A percentile compares a stretch with the other conserved stretches of the same genome.
phyloP scores from a whole-genome alignment of 1,139 yeast species.

The Candida labiduridarum region DNA sequence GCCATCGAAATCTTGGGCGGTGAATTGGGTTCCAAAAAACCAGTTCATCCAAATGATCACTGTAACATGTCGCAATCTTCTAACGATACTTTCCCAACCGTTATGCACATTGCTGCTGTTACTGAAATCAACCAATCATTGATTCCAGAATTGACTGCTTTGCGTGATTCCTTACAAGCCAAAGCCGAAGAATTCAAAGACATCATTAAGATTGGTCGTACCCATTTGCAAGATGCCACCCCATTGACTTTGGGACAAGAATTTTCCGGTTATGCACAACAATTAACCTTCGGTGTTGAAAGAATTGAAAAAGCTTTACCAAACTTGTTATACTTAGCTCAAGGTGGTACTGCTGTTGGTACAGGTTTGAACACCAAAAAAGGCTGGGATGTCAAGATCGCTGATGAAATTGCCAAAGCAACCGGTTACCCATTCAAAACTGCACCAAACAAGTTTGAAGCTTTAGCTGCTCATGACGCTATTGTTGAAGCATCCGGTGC shows the following conservation, averaged over 20 bases:
- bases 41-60: slow-evolving; percentile 98
- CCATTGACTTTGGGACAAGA: slow-evolving; percentile 98
- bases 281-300: slow-evolving; percentile 84
- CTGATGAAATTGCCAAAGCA: slow-evolving; percentile 73
- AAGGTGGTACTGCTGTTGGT: slow-evolving; percentile 99
- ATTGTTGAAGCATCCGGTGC: slow-evolving; percentile 98
- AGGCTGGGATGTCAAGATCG: slow-evolving; percentile 86
- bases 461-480: slow-evolving; percentile 98
- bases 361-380: slow-evolving; percentile 93
- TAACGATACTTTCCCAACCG: slow-evolving; percentile 98
- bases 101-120: slow-evolving; percentile 99
- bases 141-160: slow-evolving; percentile 75
- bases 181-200: slow-evolving; percentile 82
- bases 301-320: slow-evolving; percentile 80
- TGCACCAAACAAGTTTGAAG: slow-evolving; percentile 98
- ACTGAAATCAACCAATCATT: slow-evolving; percentile 76
- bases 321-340: slow-evolving; percentile 81
- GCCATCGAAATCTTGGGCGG: slow-evolving; percentile 97
- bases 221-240: slow-evolving; percentile 98
- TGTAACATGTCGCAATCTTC: slow-evolving; percentile 98
- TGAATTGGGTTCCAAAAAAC: slow-evolving; percentile 82
- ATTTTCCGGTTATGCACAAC: slow-evolving; percentile 95
- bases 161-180: slow-evolving; percentile 73
- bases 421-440: slow-evolving; percentile 89
- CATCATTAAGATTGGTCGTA: slow-evolving; percentile 97